These are phyloP conservation scores for Aureobasidium sp. DNA, from an alignment of 2,329 filamentous ascomycete genomes.

Conservation along the genomic window DNA sequence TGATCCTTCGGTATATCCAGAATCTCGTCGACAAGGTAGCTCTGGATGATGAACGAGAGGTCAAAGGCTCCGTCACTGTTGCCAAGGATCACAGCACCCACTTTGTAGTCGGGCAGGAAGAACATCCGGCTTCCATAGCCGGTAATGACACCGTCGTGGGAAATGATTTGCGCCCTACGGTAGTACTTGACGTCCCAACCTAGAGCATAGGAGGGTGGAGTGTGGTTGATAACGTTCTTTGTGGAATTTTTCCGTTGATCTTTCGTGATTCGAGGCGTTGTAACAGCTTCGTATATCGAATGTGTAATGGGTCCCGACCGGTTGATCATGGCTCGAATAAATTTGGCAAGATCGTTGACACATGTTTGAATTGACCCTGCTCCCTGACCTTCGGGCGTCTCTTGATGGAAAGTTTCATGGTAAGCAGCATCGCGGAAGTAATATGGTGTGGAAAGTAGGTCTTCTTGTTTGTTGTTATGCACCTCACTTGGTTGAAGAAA, in stretches of 20 bases:
- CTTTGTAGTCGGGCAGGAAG: conserved; percentile 25
- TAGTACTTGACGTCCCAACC: conserved; percentile 27
- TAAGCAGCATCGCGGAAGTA: conserved; percentile 29
- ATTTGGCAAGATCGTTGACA: conserved; percentile 28
- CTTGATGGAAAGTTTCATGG: conserved; percentile 23
- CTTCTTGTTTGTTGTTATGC: conserved; percentile 19
- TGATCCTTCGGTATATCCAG: neutral
- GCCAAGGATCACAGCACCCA: conserved; percentile 27
- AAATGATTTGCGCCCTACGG: conserved; percentile 25
- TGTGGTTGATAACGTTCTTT: conserved; percentile 12
- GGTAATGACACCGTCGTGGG: conserved; percentile 25
- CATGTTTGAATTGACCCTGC: conserved; percentile 38
- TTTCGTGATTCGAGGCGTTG: conserved; percentile 21
- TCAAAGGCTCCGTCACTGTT: conserved; percentile 19
- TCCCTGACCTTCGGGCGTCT: conserved; percentile 32
- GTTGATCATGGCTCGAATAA: conserved; percentile 25
- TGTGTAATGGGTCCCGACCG: conserved; percentile 22
- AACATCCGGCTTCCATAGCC: conserved; percentile 26
- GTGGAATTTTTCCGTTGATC: conserved; percentile 15
- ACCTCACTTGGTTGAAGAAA: conserved; percentile 26
- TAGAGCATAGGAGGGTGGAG: conserved; percentile 12
- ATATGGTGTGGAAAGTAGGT: conserved; percentile 39
- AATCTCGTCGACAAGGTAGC: neutral
- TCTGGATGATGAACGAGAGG: neutral
- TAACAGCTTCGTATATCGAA: conserved; percentile 22